phyloP scores from a whole-genome alignment of 2,329 filamentous ascomycete species.

The Scedosporium boydii region DNA sequence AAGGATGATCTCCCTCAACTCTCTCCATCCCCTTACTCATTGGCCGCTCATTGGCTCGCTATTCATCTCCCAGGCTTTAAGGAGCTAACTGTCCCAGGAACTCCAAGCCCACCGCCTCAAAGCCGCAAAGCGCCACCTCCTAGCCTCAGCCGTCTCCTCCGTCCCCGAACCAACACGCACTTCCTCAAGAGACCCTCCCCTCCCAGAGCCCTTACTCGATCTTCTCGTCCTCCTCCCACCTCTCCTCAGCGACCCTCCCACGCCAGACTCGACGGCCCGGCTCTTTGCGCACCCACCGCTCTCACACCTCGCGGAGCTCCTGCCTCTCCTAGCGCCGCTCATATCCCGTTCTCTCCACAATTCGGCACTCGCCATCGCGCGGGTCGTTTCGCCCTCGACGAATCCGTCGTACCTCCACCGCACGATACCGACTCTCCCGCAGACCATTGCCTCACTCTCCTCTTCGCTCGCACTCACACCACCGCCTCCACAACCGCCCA shows the following conservation, averaged over 20 bases:
- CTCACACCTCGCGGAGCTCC: conserved; percentile 32
- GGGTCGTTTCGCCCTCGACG: conserved; percentile 34
- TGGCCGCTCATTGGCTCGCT: no score
- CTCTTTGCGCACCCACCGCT: conserved; percentile 43
- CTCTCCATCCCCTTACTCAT: not conserved
- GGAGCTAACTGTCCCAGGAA: conserved; percentile 25
- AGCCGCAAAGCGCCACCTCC: conserved; percentile 39
- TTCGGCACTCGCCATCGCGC: conserved; percentile 37
- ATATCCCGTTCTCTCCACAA: conserved; percentile 40
- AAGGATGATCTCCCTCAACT: conserved; percentile 8
- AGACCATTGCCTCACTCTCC: conserved; percentile 27
- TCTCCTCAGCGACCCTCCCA: conserved; percentile 27
- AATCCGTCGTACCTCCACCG: conserved; percentile 51
- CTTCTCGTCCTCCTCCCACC: conserved; percentile 44
- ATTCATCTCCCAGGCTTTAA: no score
- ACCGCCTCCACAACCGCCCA: conserved; percentile 29
- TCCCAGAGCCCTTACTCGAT: conserved; percentile 23
- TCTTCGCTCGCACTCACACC: conserved; percentile 19
- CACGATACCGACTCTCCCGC: conserved; percentile 37
- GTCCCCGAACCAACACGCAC: conserved; percentile 25
- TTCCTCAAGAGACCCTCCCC: conserved; percentile 38
- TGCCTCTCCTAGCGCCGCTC: conserved; percentile 37
- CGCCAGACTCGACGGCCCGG: conserved; percentile 25
- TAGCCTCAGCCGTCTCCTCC: conserved; percentile 39
- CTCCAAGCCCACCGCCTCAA: conserved; percentile 38